A percentile compares a stretch with the other conserved stretches of the same genome.
phyloP scores from a whole-genome alignment of 23 red algal species.

The Gracilariopsis chorda region DNA sequence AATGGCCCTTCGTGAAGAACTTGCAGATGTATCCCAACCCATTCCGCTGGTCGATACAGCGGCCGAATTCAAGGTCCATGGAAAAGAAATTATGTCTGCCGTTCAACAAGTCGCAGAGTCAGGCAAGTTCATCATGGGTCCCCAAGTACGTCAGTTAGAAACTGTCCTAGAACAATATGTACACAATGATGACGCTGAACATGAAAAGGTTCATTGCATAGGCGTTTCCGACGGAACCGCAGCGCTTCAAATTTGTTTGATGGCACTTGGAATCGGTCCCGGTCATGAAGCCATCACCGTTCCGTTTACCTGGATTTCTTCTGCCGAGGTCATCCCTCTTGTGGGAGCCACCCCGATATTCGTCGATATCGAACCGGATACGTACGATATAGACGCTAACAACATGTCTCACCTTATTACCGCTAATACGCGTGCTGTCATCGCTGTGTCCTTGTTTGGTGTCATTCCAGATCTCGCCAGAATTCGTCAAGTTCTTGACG shows the following conservation, averaged over 20 bases:
- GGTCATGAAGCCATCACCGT: constrained; percentile 63
- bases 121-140: constrained; percentile 72
- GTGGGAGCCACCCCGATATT: constrained; percentile 69
- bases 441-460: constrained; percentile 68
- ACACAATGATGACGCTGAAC: neutral
- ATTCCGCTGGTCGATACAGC: constrained; percentile 58
- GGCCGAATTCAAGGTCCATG: constrained; percentile 39
- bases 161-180: constrained; percentile 20
- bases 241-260: constrained; percentile 64
- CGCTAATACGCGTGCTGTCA: constrained; percentile 59
- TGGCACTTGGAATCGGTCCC: constrained; percentile 37
- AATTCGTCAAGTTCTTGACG: constrained; percentile 51
- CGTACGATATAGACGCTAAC: constrained; percentile 49
- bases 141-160: constrained; percentile 43
- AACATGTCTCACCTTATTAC: constrained; percentile 5
- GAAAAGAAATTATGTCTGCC: constrained; percentile 18
- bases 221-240: constrained; percentile 67
- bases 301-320: constrained; percentile 79
- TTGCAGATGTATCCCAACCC: neutral
- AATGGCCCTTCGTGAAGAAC: neutral
- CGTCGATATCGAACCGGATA: constrained; percentile 56
- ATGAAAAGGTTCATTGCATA: constrained; percentile 26
- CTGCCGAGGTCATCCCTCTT: constrained; percentile 64
- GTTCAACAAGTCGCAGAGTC: constrained; percentile 45
- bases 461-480: constrained; percentile 37